Base-by-base conservation (phyloP, 345 rosid species). In the Citrus reticulata region DNA sequence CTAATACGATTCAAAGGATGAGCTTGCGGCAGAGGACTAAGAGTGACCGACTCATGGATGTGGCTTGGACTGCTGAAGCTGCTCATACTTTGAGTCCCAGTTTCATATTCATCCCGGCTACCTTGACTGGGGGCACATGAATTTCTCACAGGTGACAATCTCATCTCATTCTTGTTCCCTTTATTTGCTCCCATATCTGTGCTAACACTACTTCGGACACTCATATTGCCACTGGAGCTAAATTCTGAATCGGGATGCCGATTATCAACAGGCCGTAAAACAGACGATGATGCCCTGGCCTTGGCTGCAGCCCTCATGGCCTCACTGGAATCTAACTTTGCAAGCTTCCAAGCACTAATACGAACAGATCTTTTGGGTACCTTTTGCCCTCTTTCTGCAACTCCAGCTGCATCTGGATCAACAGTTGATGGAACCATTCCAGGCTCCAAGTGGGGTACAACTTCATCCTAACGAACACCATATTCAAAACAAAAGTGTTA, bases 261-360 rank as follows among this genome's bases (percentile, higher is more conserved):
- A 79, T 80, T 88, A 62, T 92, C 94, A 74, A 94, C 84, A 19
- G 97, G 97, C 70, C 91, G 86, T 70, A 96, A 72, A 63, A 96
- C 97, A 39, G 99, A 96, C 34, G 98, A 96, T 4, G 99, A 93
- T 49, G 97, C 99, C 86, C 99, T 92, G 72, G 98, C 99, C 84
- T 90, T 94, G 40, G 98, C 97, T 40, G 97, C 99, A 67, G 99
- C 99, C 71, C 86, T 93, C 82, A 90, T 72, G 72, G 98, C 99
- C 68, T 94, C 97, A 67, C 79, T 80, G 9, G 98, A 94, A 64
- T 94, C 92, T 78, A 96, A 78, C 81, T 94, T 96, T 39, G 98
- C 98, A 39, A 96, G 97, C 79, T 89, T 94, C 99, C 98, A 94
- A 37, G 97, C 92, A 86, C 93, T 96, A 65, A 90, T 84, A 62